Evolutionary conservation across 208 protist species (phyloP).

Genomic region (Endotrypanum monterogeii): DNA sequence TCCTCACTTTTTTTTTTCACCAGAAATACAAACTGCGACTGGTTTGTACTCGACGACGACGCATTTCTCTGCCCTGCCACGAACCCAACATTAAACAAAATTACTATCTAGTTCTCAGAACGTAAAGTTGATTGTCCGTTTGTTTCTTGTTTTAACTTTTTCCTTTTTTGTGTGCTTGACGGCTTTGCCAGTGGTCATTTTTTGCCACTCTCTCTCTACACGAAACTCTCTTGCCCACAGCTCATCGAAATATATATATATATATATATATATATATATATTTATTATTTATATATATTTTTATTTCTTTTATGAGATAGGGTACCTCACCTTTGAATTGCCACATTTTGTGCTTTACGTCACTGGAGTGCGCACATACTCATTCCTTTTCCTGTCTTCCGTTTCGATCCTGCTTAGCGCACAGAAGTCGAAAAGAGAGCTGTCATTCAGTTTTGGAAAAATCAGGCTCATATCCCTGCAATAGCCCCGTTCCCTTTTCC

Average conservation of each 20-base stretch:
- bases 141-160: not conserved
- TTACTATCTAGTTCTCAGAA: not conserved
- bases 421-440: not conserved
- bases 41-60: not conserved
- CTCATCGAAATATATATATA: too few relatives aligned
- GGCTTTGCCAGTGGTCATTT: too few relatives aligned
- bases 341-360: not conserved
- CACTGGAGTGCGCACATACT: not conserved
- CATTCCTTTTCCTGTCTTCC: not conserved
- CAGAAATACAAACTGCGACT: not conserved
- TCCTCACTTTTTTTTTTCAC: not conserved
- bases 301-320: not conserved
- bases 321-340: too few relatives aligned
- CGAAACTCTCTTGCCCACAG: too few relatives aligned
- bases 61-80: not conserved
- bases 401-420: not conserved
- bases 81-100: not conserved
- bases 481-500: not conserved
- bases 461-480: not conserved
- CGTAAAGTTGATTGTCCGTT: not conserved
- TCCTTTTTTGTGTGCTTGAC: not conserved
- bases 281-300: too few relatives aligned
- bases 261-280: too few relatives aligned
- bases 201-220: too few relatives aligned
- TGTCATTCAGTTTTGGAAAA: not conserved